These are phyloP conservation scores for Leucocoprinus leucothites DNA, from an alignment of 768 basidiomycete genomes.

Conservation along the genomic window DNA sequence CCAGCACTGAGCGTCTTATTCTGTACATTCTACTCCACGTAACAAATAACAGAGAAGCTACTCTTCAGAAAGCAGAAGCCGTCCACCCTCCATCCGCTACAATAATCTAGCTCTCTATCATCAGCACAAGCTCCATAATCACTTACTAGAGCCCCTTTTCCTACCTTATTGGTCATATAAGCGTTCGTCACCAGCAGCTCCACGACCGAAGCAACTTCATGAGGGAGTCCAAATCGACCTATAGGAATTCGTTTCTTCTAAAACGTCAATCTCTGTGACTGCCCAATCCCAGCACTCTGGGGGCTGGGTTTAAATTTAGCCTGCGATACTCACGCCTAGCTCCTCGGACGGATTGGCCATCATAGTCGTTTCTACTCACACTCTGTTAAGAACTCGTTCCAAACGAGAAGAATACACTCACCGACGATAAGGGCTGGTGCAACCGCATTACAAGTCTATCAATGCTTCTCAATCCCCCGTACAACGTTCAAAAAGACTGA, in stretches of 20 bases:
- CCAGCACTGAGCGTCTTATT: neutral
- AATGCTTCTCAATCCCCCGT: neutral
- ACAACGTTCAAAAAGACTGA: neutral
- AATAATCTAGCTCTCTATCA: slow-evolving; percentile 30
- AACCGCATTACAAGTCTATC: slow-evolving; percentile 49
- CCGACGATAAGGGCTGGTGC: slow-evolving; percentile 50
- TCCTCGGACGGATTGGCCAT: slow-evolving; percentile 34
- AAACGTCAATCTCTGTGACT: neutral
- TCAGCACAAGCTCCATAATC: neutral
- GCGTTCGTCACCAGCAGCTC: slow-evolving; percentile 46
- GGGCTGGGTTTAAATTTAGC: neutral
- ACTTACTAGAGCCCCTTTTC: slow-evolving; percentile 1
- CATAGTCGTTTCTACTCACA: slow-evolving; percentile 41
- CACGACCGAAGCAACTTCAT: slow-evolving; percentile 50
- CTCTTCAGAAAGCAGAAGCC: slow-evolving; percentile 31
- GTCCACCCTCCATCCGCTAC: slow-evolving; percentile 47
- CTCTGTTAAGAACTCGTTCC: too few relatives aligned
- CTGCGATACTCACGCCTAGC: slow-evolving; percentile 12
- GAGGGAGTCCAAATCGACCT: slow-evolving; percentile 46
- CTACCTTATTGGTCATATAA: slow-evolving; percentile 58
- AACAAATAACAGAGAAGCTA: neutral
- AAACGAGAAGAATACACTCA: slow-evolving; percentile 13
- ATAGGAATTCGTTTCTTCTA: slow-evolving; percentile 44
- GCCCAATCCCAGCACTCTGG: too few relatives aligned
- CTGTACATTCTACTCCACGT: neutral